These are phyloP conservation scores for Microcyclosporella mali DNA, from an alignment of 2,329 filamentous ascomycete genomes.

Conservation along the genomic window DNA sequence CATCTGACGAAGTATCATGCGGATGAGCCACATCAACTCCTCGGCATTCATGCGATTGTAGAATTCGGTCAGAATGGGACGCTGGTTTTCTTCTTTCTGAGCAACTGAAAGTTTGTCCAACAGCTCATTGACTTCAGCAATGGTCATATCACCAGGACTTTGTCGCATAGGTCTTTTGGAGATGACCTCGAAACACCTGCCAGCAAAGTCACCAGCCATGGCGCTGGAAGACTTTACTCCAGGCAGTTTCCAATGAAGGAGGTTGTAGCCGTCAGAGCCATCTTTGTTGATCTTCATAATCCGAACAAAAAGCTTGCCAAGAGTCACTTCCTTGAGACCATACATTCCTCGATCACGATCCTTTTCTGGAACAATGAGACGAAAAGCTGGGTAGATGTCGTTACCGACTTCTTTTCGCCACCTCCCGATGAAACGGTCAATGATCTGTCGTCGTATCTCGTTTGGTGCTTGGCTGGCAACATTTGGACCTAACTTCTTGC, in stretches of 20 bases:
- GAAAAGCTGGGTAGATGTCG: slow-evolving; percentile 88
- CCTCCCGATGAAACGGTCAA: slow-evolving; percentile 75
- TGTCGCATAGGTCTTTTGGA: slow-evolving; percentile 74
- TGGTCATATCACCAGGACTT: slow-evolving; percentile 68
- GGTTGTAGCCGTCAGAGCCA: slow-evolving; percentile 77
- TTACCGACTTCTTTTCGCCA: slow-evolving; percentile 86
- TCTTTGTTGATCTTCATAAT: slow-evolving; percentile 86
- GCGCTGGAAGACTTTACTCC: slow-evolving; percentile 57
- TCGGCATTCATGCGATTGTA: slow-evolving; percentile 89
- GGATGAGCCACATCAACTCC: slow-evolving; percentile 89
- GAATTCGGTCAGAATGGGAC: slow-evolving; percentile 74
- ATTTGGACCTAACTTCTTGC: slow-evolving; percentile 55
- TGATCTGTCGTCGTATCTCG: slow-evolving; percentile 72
- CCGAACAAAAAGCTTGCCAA: slow-evolving; percentile 85
- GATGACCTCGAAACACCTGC: slow-evolving; percentile 78
- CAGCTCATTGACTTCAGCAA: slow-evolving; percentile 82
- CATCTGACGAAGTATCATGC: slow-evolving; percentile 81
- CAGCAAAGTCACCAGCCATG: slow-evolving; percentile 85
- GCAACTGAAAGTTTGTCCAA: slow-evolving; percentile 72
- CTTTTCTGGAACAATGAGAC: slow-evolving; percentile 86
- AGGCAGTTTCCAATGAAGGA: slow-evolving; percentile 89
- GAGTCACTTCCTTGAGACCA: slow-evolving; percentile 84
- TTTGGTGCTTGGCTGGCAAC: slow-evolving; percentile 51
- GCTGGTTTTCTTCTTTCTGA: slow-evolving; percentile 74
- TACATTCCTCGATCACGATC: slow-evolving; percentile 91